Base-by-base conservation (phyloP, 2,329 filamentous ascomycete genomes). In the Aureobasidium leucospermi region DNA sequence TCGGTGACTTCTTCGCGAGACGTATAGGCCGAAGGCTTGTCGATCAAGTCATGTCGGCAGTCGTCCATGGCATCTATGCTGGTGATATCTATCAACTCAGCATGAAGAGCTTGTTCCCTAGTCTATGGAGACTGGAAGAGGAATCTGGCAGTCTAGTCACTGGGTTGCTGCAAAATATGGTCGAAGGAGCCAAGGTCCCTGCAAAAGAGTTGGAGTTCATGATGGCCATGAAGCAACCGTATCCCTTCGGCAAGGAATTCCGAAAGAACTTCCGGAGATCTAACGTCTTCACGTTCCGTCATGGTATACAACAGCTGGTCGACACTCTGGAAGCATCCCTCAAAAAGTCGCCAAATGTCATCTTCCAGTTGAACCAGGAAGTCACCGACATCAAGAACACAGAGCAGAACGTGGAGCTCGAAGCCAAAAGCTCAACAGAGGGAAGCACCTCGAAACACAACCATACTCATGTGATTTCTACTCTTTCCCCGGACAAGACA, bases 21-120 rank as follows among this genome's bases (percentile, higher is more conserved):
- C 73, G 83, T 7, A 70, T 86, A 15, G 78, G 79, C 45, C 75
- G 78, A 23, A 71, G 77, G 36, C 64, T 88, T 6, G 84, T 84
- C 13, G 80, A 94, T 65, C 92, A 95, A 66, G 58, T 96, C 16
- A 74, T 85, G 6, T 96, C 90, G 5, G 90, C 86, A 1, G 69
- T 85, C 2, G 73, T 90, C 57, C 94, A 97, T 72, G 94, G 94
- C 43, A 90, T 97, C 61, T 96, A 95, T 72, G 94, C 92, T 23
- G 94, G 94, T 5, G 89, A 96, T 73, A 84, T 96, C 49, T 85
- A 89, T 70, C 81, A 87, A 69, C 77, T 97, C 53, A 96, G 91
- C 72, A 84, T 84, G 49, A 84, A 84, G 65, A 85, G 83, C 53
- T 76, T 88, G 42, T 69, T 87, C 41, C 74, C 86, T 9, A 65